Base-by-base conservation (phyloP, 345 rosid species). In the Eucalyptus erythrocorys region DNA sequence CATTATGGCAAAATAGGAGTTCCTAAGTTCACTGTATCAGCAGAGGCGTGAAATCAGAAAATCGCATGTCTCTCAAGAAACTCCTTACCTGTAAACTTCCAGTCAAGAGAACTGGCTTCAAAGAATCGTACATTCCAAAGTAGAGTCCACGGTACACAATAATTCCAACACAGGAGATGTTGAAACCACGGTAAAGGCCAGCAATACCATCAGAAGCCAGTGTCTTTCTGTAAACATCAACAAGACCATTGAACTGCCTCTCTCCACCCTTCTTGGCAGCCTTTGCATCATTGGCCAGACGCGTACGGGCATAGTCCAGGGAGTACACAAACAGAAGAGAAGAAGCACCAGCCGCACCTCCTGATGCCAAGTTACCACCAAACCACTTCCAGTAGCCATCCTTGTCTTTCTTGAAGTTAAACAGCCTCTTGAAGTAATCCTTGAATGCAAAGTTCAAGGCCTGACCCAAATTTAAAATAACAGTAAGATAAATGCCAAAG, bases 401-500 rank as follows among this genome's bases (percentile, higher is more conserved):
- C 48, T 88, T 95, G 92, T 96, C 99, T 91, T 96, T 96, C 98
- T 95, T 96, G 94, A 95, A 95, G 95, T 96, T 96, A 87, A 96
- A 96, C 59, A 95, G 92, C 88, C 95, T 94, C 94, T 96, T 96
- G 89, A 96, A 96, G 94, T 96, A 93, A 91, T 96, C 98, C 91
- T 95, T 96, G 94, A 96, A 96, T 4, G 99, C 99, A 92, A 96
- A 96, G 96, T 96, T 96, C 94, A 96, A 90, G 64, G 99, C 99
- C 98, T 95, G 91, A 43, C 32, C 71, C 76, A 43, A 88, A 89
- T 79, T 48, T 32, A 27, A 59, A 32, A 48, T 26, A 85, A 42
- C 37, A 42, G 89, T 90, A 2, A 88, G 89, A 86, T 86, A 59
- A 30, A 87, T 3, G 15, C 17, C 40, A 12, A 7, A 22, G 43